Base-by-base conservation (phyloP, 2,329 filamentous ascomycete species). In the Colletotrichum lentis region DNA sequence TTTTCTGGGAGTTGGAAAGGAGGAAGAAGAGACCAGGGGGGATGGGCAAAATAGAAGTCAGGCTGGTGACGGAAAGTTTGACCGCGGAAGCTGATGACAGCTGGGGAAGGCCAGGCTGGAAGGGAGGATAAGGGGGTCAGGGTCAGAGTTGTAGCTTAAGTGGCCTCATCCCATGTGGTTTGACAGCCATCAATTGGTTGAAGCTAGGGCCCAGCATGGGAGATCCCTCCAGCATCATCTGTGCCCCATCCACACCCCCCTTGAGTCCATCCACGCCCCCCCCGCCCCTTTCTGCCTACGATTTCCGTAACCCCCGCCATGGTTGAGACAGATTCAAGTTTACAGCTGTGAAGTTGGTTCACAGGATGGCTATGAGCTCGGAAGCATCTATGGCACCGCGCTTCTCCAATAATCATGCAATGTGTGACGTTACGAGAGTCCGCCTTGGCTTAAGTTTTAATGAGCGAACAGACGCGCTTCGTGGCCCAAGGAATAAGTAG, bases 81-180 rank as follows among this genome's bases (percentile, higher is more conserved):
- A 55, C 59, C 64, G 59, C 59, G 64, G 64, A 52, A 69, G 62
- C 66, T 69, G 66, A 69, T 69, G 62, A 69, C 66, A 60, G 66
- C 66, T 61, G 62, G 65, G 62, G 49, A 47, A 65, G 62, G 62
- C 62, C 65, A 65, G 65, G 55, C 62, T 68, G 65, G 65, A 64
- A 69, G 63, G 59, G 62, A 71, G 65, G 55, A 71, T 50, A 64
- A 64, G 66, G 69, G 68, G 68, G 58, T 43, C 63, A 67, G 58
- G 62, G 50, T 67, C 62, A 63, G 74, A 77, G 73, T 75, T 78
- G 77, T 78, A 78, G 77, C 76, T 78, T 77, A 76, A 78, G 76
- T 78, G 77, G 77, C 77, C 77, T 79, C 70, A 77, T 76, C 73
- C 65, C 65, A 68, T 68, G 62, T 68, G 47, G 53, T 62, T 62